A percentile compares a stretch with the other conserved stretches of the same genome.
These are phyloP conservation scores for Coemansia sp. DNA, from an alignment of 192 early-diverging fungal species.

Conservation along the genomic window DNA sequence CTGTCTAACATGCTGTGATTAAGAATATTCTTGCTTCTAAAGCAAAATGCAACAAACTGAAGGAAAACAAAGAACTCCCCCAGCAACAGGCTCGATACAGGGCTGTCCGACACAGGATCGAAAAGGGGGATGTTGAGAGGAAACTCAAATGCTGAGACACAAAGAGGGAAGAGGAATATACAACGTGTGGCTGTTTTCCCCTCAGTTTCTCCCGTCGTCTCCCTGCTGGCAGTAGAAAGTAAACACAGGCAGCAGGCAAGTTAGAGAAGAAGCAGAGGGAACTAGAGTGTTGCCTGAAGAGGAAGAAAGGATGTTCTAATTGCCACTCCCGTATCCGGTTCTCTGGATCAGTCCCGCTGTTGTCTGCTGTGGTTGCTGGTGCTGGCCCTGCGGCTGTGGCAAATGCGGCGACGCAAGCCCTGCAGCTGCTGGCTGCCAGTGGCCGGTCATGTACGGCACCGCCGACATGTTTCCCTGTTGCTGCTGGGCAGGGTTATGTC, in stretches of 20 bases:
- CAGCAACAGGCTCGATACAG: background rate
- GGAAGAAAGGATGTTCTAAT: background rate
- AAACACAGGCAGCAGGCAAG: background rate
- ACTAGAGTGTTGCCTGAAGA: background rate
- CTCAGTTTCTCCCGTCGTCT: background rate
- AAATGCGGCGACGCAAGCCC: slow-evolving; percentile 42
- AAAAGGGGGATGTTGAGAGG: background rate
- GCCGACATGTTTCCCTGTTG: slow-evolving; percentile 27
- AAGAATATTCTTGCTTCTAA: slow-evolving; percentile 6
- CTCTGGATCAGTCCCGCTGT: slow-evolving; percentile 35
- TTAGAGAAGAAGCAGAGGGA: background rate
- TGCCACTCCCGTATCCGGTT: slow-evolving; percentile 38
- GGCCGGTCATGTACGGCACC: slow-evolving; percentile 40
- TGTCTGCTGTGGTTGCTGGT: slow-evolving; percentile 27
- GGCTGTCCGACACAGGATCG: background rate
- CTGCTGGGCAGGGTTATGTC: slow-evolving; percentile 12
- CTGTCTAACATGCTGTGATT: background rate
- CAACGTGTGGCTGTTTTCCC: slow-evolving; percentile 7
- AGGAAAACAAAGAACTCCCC: background rate
- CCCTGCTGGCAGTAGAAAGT: background rate
- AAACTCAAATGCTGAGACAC: slow-evolving; percentile 1
- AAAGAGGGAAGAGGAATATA: slow-evolving; percentile 11
- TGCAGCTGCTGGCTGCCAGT: slow-evolving; percentile 33
- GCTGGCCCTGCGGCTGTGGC: slow-evolving; percentile 22
- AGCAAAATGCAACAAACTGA: slow-evolving; percentile 11